These are phyloP conservation scores for Solanum pennellii DNA, from an alignment of 257 asterid genomes.

Conservation along the genomic window DNA sequence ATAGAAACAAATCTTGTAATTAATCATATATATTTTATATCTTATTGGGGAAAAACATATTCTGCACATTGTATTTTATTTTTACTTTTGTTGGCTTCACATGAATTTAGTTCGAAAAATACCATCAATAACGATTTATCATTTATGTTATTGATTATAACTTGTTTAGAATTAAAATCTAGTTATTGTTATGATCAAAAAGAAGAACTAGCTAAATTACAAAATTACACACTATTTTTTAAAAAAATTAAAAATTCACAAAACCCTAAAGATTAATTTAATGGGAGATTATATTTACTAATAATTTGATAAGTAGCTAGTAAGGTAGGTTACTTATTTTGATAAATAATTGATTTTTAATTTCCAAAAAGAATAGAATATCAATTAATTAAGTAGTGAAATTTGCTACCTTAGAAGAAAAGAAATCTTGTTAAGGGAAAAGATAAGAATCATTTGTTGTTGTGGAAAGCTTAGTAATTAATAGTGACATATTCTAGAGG, in stretches of 20 bases:
- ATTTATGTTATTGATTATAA: background rate
- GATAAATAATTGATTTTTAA: background rate
- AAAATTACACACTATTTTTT: background rate
- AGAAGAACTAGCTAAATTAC: background rate
- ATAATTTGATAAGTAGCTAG: background rate
- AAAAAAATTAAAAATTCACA: background rate
- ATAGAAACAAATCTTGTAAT: background rate
- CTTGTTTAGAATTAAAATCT: background rate
- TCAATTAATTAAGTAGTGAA: background rate
- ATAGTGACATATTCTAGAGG: background rate
- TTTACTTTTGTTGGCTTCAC: background rate
- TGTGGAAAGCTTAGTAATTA: background rate
- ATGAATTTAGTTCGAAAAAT: background rate
- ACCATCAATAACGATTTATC: no score
- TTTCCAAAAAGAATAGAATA: background rate
- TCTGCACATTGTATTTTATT: background rate
- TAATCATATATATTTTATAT: background rate
- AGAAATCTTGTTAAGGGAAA: background rate
- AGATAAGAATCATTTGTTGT: background rate
- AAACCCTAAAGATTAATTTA: background rate
- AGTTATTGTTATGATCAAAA: background rate
- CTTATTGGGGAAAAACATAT: background rate
- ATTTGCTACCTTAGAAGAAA: background rate
- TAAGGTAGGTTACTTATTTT: background rate
- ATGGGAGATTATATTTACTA: background rate